Percentiles rank a stretch among this genome's conserved stretches.
phyloP scores from a whole-genome alignment of 495 filamentous ascomycete genomes.

The Aspergillus sclerotioniger region DNA sequence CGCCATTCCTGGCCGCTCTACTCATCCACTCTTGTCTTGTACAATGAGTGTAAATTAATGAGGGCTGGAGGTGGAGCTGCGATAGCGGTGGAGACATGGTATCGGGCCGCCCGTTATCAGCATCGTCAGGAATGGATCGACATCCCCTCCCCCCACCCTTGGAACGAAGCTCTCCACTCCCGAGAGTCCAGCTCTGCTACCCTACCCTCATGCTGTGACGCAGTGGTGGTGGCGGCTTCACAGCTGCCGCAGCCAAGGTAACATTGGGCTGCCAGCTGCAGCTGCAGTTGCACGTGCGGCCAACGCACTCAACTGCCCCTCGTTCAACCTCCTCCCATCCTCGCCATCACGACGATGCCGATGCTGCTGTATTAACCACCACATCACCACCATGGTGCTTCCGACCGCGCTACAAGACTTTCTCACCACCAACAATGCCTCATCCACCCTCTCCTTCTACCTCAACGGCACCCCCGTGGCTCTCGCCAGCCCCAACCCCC shows the following conservation, averaged over 20 bases:
- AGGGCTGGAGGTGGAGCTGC: not conserved
- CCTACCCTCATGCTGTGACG: no score
- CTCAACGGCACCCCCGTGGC: constrained; percentile 29
- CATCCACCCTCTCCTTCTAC: constrained; percentile 30
- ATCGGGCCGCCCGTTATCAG: not conserved
- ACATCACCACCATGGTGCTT: constrained; percentile 3
- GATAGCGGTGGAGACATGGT: not conserved
- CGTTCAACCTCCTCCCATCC: not conserved
- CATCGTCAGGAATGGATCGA: no score
- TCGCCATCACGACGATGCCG: not conserved
- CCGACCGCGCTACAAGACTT: constrained; percentile 11
- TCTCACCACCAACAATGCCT: constrained; percentile 20
- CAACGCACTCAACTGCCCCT: not conserved
- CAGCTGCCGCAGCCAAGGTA: no score
- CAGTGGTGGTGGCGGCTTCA: no score
- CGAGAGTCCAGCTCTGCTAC: no score
- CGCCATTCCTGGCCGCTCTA: no score
- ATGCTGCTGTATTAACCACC: not conserved
- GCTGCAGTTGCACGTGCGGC: not conserved
- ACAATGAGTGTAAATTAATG: not conserved
- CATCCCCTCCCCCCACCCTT: not conserved
- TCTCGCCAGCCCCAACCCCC: constrained; percentile 27
- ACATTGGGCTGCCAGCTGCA: no score
- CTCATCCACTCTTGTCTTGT: not conserved
- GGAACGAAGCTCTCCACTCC: not conserved